Evolutionary conservation across 345 rosid genomes (phyloP).

Genomic region (Eucalyptus regnans): DNA sequence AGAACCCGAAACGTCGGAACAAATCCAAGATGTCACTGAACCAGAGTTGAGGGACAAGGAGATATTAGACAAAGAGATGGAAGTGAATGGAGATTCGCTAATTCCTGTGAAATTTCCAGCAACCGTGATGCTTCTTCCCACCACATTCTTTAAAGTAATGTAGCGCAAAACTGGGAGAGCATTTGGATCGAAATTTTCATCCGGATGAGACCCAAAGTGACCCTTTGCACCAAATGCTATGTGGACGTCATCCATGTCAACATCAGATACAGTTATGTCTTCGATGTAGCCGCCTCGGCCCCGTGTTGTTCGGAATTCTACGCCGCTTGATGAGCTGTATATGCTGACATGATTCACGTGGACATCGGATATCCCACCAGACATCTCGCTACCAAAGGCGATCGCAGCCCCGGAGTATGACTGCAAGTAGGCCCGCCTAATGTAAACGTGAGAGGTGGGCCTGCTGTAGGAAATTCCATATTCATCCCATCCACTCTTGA

Average conservation of each 20-base stretch:
- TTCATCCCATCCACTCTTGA: constrained; percentile 97
- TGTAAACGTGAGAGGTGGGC: constrained; percentile 47
- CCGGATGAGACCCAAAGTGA: constrained; percentile 66
- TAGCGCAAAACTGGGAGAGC: constrained; percentile 37
- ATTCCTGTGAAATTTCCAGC: constrained; percentile 80
- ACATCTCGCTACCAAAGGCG: too few relatives aligned
- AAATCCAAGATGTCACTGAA: constrained; percentile 38
- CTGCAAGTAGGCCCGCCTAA: constrained; percentile 48
- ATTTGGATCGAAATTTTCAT: constrained; percentile 53
- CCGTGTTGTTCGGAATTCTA: constrained; percentile 56
- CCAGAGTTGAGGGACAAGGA: constrained; percentile 25
- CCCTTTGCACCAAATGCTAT: constrained; percentile 51
- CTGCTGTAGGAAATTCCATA: constrained; percentile 69
- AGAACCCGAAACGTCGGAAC: constrained; percentile 59
- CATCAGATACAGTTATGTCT: constrained; percentile 39
- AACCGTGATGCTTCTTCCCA: constrained; percentile 38
- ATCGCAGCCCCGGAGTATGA: constrained; percentile 57
- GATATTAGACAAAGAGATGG: constrained; percentile 50
- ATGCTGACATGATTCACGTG: too few relatives aligned
- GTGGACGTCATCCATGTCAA: constrained; percentile 18
- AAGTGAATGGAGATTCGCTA: constrained; percentile 57
- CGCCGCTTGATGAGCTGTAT: constrained; percentile 37
- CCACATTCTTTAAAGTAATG: constrained; percentile 35
- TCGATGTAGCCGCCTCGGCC: constrained; percentile 87
- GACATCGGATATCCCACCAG: too few relatives aligned